phyloP scores from a whole-genome alignment of 2,329 filamentous ascomycete species.

The Aspergillus brunneoviolaceus region DNA sequence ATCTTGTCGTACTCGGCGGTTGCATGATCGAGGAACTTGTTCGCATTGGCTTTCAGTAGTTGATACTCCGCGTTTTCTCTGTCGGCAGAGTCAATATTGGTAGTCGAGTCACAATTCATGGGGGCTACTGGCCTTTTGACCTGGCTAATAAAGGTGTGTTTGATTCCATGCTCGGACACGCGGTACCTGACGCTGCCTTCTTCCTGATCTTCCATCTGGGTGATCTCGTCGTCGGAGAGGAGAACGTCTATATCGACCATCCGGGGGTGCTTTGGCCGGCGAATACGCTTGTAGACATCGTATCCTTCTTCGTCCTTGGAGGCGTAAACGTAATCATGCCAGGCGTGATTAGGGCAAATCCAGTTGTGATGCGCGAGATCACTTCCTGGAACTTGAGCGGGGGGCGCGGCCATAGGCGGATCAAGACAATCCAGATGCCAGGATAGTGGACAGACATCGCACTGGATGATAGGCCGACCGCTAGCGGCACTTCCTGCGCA shows the following conservation, averaged over 20 bases:
- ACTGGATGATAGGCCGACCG: conserved; percentile 75
- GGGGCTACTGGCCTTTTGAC: conserved; percentile 47
- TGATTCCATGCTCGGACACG: conserved; percentile 63
- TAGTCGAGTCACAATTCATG: not conserved
- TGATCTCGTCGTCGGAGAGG: conserved; percentile 53
- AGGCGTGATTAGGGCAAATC: conserved; percentile 85
- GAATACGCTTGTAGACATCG: conserved; percentile 37
- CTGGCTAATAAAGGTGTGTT: conserved; percentile 69
- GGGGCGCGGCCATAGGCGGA: conserved; percentile 76
- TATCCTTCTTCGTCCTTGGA: conserved; percentile 56
- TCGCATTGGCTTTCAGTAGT: conserved; percentile 21
- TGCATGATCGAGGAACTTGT: conserved; percentile 27
- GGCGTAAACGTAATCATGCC: conserved; percentile 61
- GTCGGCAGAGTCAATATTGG: conserved; percentile 11
- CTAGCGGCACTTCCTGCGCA: conserved; percentile 67
- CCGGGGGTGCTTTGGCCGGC: conserved; percentile 46
- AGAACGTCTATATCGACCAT: conserved; percentile 68
- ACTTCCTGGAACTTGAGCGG: conserved; percentile 52
- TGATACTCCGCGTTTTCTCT: conserved; percentile 24
- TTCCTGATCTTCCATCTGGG: conserved; percentile 58
- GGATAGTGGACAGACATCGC: conserved; percentile 74
- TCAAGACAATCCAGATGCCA: conserved; percentile 95
- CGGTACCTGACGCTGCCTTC: conserved; percentile 66
- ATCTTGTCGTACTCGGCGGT: conserved; percentile 27
- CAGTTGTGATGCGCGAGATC: conserved; percentile 67